Percentiles rank a stretch among this genome's conserved stretches.
These are phyloP conservation scores for Hymenoscyphus fraxineus DNA, from an alignment of 2,329 filamentous ascomycete species.

Conservation along the genomic window DNA sequence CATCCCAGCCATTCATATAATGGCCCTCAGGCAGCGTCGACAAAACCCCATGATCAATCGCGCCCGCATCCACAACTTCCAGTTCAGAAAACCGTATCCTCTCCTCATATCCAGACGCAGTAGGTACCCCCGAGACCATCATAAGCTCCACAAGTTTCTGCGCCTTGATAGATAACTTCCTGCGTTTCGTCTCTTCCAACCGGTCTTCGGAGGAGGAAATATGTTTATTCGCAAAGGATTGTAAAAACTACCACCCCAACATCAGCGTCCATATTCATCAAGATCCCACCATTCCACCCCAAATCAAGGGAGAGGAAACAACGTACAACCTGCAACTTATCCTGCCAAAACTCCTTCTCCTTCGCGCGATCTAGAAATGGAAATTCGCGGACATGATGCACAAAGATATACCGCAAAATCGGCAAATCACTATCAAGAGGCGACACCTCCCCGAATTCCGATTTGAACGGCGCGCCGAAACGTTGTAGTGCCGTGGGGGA, in stretches of 20 bases:
- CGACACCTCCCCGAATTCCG: constrained; percentile 85
- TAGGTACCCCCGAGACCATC: constrained; percentile 98
- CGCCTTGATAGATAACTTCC: constrained; percentile 87
- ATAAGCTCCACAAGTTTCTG: constrained; percentile 96
- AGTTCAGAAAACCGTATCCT: constrained; percentile 94
- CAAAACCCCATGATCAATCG: constrained; percentile 85
- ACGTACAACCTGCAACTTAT: constrained; percentile 89
- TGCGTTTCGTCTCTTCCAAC: constrained; percentile 90
- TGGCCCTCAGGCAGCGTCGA: constrained; percentile 87
- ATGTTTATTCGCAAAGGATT: constrained; percentile 94
- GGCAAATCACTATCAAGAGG: constrained; percentile 92
- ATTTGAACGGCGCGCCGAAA: constrained; percentile 93
- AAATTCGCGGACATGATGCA: constrained; percentile 96
- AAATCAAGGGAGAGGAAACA: no score
- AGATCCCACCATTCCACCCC: no score
- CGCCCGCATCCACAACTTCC: constrained; percentile 90
- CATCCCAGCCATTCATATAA: constrained; percentile 92
- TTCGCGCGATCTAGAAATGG: constrained; percentile 94
- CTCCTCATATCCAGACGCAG: constrained; percentile 95
- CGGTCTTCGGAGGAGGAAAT: constrained; percentile 97
- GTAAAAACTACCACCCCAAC: constrained; percentile 68
- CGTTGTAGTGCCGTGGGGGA: constrained; percentile 90
- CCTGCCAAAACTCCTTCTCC: constrained; percentile 99
- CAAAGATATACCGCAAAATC: constrained; percentile 93
- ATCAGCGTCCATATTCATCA: no score